phyloP scores from a whole-genome alignment of 2,329 filamentous ascomycete species.

The Alternaria ventricosa region DNA sequence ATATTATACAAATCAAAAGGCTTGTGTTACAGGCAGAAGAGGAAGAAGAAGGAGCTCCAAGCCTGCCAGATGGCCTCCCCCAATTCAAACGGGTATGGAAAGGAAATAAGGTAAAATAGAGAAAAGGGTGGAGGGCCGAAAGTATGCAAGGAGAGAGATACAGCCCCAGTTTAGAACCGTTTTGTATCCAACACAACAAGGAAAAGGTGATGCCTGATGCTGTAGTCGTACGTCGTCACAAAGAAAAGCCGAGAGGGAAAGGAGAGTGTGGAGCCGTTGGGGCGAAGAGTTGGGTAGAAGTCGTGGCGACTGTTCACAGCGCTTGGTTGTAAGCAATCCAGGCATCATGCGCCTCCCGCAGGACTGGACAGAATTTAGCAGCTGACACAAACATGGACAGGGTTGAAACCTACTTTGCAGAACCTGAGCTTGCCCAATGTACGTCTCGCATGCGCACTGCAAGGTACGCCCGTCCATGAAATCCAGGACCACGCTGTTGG shows the following conservation, averaged over 20 bases:
- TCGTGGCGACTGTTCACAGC: constrained; percentile 7
- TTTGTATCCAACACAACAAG: constrained; percentile 15
- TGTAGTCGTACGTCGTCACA: constrained; percentile 17
- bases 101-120: constrained; percentile 3
- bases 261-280: constrained; percentile 5
- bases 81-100: constrained; percentile 18
- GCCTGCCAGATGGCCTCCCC: constrained; percentile 10
- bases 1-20: constrained; percentile 32
- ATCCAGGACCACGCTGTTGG: constrained; percentile 77
- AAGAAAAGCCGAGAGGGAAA: constrained; percentile 11
- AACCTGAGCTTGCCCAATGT: constrained; percentile 43
- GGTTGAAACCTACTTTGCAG: constrained; percentile 39
- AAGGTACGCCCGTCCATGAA: constrained; percentile 67
- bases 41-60: constrained; percentile 14
- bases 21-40: constrained; percentile 5
- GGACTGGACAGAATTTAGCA: constrained; percentile 35
- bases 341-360: constrained; percentile 47
- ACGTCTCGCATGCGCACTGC: constrained; percentile 62
- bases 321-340: constrained; percentile 44
- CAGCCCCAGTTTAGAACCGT: constrained; percentile 8
- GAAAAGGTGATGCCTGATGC: constrained; percentile 13
- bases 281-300: not conserved
- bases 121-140: not conserved
- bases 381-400: too few species aligned
- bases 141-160: constrained; percentile 8